These are phyloP conservation scores for Mariannaea elegans DNA, from an alignment of 2,329 filamentous ascomycete genomes.

Conservation along the genomic window DNA sequence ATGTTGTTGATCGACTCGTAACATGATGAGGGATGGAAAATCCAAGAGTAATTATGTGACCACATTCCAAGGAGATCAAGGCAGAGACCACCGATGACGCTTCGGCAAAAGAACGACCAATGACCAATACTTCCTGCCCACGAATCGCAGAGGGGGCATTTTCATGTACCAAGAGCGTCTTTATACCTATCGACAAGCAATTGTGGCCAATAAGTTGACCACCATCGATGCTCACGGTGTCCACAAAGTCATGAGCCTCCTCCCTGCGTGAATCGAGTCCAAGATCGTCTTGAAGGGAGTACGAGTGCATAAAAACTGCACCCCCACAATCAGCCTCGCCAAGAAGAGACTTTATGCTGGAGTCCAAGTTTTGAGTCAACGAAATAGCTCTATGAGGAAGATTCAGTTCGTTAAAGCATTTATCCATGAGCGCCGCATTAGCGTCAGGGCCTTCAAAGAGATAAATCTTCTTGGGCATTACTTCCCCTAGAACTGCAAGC, in stretches of 20 bases:
- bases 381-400: conserved; percentile 13
- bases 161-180: conserved; percentile 12
- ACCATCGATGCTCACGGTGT: conserved; percentile 15
- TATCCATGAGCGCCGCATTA: conserved; percentile 22
- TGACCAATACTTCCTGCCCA: conserved; percentile 11
- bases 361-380: neutral
- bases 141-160: conserved; percentile 13
- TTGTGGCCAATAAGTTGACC: conserved; percentile 10
- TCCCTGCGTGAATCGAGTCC: neutral
- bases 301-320: conserved; percentile 5
- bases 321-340: conserved; percentile 2
- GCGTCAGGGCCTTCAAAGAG: conserved; percentile 10
- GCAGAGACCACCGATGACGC: conserved; percentile 5
- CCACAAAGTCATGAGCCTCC: neutral
- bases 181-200: conserved; percentile 12
- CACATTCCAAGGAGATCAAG: conserved; percentile 13
- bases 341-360: neutral
- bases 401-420: conserved; percentile 27
- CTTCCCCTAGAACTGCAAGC: conserved; percentile 18
- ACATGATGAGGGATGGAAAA: conserved; percentile 7
- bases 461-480: conserved; percentile 12
- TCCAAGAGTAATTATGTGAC: conserved; percentile 15
- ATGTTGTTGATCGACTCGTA: neutral
- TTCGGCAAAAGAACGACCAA: conserved; percentile 17
- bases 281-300: neutral